These are phyloP conservation scores for Lactuca saligna DNA, from an alignment of 129 eudicot species.

Conservation along the genomic window DNA sequence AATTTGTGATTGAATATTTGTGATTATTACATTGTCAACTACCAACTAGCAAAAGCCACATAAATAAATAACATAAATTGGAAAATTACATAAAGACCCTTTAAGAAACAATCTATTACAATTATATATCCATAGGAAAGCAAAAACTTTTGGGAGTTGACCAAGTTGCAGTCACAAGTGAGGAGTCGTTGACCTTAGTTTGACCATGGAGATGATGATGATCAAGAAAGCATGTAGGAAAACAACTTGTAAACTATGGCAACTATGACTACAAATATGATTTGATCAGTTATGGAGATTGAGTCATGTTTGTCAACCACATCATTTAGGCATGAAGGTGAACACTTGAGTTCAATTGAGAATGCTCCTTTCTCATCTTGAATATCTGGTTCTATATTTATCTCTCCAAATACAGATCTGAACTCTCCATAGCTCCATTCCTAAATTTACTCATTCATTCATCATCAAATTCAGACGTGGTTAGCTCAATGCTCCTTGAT, in stretches of 20 bases:
- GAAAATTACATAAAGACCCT: slow-evolving; percentile 3
- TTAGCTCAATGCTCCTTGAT: not conserved
- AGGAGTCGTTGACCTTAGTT: not conserved
- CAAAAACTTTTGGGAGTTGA: slow-evolving; percentile 21
- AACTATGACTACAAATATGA: slow-evolving; percentile 46
- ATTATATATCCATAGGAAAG: slow-evolving; percentile 15
- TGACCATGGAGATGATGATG: slow-evolving; percentile 5
- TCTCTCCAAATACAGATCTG: slow-evolving; percentile 60
- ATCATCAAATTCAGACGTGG: slow-evolving; percentile 1
- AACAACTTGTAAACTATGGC: slow-evolving; percentile 45
- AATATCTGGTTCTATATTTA: slow-evolving; percentile 53
- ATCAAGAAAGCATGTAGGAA: slow-evolving; percentile 39
- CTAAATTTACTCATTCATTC: slow-evolving; percentile 28
- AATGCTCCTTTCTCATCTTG: slow-evolving; percentile 53
- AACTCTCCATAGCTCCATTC: slow-evolving; percentile 73
- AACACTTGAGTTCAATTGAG: slow-evolving; percentile 64
- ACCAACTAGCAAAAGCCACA: slow-evolving; percentile 18
- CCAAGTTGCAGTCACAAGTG: slow-evolving; percentile 9
- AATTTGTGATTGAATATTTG: slow-evolving; percentile 11
- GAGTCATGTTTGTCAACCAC: slow-evolving; percentile 36
- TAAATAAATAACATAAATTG: not conserved
- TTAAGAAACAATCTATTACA: slow-evolving; percentile 24
- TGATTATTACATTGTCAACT: slow-evolving; percentile 12
- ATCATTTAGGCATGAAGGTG: slow-evolving; percentile 46
- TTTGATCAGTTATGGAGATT: slow-evolving; percentile 57